Evolutionary conservation across 176 grass and related monocot genomes (phyloP).

Genomic region (Cenchrus fungigraminus): DNA sequence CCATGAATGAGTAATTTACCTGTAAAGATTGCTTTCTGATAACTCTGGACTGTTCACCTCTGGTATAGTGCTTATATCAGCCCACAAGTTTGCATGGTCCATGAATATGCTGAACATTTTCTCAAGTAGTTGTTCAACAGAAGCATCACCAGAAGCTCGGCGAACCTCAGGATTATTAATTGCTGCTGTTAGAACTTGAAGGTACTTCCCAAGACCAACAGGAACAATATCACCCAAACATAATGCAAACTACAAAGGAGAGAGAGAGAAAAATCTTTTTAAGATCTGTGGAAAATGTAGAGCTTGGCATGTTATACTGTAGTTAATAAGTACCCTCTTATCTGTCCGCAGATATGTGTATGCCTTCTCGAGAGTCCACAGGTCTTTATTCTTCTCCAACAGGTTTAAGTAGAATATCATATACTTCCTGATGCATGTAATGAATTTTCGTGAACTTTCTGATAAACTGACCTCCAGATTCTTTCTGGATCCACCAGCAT

Average conservation of each 20-base stretch:
- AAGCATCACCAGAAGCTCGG: constrained; percentile 48
- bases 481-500: constrained; percentile 82
- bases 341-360: constrained; percentile 87
- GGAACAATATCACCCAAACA: constrained; percentile 90
- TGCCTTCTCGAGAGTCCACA: constrained; percentile 88
- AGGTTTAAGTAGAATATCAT: constrained; percentile 85
- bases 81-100: constrained; percentile 89
- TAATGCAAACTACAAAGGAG: constrained; percentile 77
- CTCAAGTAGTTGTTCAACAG: constrained; percentile 79
- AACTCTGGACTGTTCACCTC: constrained; percentile 76
- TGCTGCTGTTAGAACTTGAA: constrained; percentile 85
- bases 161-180: constrained; percentile 59
- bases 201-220: constrained; percentile 84
- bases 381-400: constrained; percentile 81
- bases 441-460: constrained; percentile 98
- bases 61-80: constrained; percentile 77
- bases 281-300: constrained; percentile 14
- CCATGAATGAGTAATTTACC: constrained; percentile 55
- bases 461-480: constrained; percentile 96
- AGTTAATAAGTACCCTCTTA: constrained; percentile 69
- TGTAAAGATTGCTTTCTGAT: constrained; percentile 81
- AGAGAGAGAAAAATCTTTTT: constrained; percentile 24
- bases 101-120: constrained; percentile 96
- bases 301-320: constrained; percentile 24
- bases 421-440: constrained; percentile 96